These are phyloP conservation scores for Lasiosphaeriaceae sp. DNA, from an alignment of 495 filamentous ascomycete genomes.

Conservation along the genomic window DNA sequence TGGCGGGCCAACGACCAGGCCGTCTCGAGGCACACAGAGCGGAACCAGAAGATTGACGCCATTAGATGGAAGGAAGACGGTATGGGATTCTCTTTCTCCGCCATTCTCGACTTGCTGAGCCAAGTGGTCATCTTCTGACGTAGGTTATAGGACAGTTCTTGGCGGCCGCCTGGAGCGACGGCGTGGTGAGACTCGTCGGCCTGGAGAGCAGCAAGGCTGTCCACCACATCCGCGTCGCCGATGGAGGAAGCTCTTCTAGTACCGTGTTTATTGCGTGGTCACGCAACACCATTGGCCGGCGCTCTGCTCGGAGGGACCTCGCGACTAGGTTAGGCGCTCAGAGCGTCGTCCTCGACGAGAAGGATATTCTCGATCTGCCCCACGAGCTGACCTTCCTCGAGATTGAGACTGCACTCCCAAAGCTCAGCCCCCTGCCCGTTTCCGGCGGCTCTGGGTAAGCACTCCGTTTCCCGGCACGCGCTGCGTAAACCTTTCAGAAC, in stretches of 20 bases:
- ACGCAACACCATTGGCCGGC: constrained; percentile 56
- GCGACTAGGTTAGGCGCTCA: constrained; percentile 17
- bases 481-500: not conserved
- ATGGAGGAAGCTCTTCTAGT: constrained; percentile 19
- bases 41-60: constrained; percentile 48
- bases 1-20: constrained; percentile 44
- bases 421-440: constrained; percentile 63
- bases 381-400: constrained; percentile 74
- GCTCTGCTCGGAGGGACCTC: constrained; percentile 8
- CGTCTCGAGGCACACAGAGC: constrained; percentile 44
- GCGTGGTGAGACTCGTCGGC: constrained; percentile 64
- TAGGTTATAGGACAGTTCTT: constrained; percentile 69
- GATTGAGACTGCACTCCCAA: constrained; percentile 75
- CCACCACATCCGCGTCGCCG: constrained; percentile 57
- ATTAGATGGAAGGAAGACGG: constrained; percentile 80
- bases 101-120: not conserved
- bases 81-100: constrained; percentile 20
- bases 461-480: not conserved
- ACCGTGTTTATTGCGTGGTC: constrained; percentile 72
- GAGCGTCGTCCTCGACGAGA: constrained; percentile 32
- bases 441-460: constrained; percentile 57
- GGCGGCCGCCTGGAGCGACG: constrained; percentile 74
- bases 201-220: constrained; percentile 74
- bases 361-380: constrained; percentile 56
- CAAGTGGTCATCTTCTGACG: not conserved